Base-by-base conservation (phyloP, 2,329 filamentous ascomycete species). In the Didymosphaeria variabile region DNA sequence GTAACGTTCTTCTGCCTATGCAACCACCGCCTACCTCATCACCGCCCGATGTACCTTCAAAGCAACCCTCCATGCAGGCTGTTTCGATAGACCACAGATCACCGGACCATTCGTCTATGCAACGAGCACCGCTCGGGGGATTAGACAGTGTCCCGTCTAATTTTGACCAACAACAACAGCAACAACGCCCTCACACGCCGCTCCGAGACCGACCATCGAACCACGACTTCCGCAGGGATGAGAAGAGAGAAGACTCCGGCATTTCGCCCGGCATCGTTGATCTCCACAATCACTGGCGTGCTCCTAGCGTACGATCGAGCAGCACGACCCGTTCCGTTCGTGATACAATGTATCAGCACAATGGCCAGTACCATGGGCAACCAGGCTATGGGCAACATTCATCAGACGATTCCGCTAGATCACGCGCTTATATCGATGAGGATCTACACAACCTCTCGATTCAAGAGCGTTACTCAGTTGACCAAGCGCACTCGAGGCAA, bases 11-110 rank as follows among this genome's bases (percentile, higher is more conserved):
- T 49, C 61, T 69, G 67, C 68, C 68, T 59, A 69, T 67, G 51
- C 68, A 65, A 52, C 79, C 72, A 60, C 72, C 71, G 44, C 74
- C 74, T 59, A 69, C 73, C 13, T 69, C 72, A 29, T 58, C 74
- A 56, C 66, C 76, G 19, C 74, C 77, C 9, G 69, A 67, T n/a
- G 68, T 67, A 29, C 69, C 71, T 2, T 40, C 51, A 3, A 73
- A 72, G 52, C 63, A 64, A 63, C 19, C 52, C 61, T 45, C 58
- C 53, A 26, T 40, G 6, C 56, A 62, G 2, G 29, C 51, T 36
- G 31, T 21, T 26, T 55, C 53, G n/a, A 19, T 46, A 15, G 40
- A 55, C n/a, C 42, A 55, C 29, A 45, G 42, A 36, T 46, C 40
- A 32, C 9, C 38, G 19, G 53, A 55, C 4, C 53, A 46, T n/a